These are phyloP conservation scores for Zizania palustris DNA, from an alignment of 202 grass and related monocot species.

Conservation along the genomic window DNA sequence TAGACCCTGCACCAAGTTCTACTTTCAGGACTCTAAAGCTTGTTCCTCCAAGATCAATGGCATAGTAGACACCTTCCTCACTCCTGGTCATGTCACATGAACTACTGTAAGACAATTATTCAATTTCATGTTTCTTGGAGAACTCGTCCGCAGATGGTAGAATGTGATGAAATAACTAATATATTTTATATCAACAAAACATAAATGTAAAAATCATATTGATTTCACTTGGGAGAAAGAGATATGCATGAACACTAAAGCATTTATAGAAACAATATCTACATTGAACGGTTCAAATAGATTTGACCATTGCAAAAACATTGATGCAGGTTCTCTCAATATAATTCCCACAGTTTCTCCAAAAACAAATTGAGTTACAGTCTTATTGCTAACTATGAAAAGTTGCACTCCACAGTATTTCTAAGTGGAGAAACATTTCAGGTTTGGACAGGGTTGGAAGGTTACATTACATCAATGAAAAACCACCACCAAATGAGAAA, in stretches of 20 bases:
- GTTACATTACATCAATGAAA: background rate
- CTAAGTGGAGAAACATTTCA: background rate
- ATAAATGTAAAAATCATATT: background rate
- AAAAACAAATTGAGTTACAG: background rate
- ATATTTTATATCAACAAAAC: background rate
- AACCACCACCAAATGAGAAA: background rate
- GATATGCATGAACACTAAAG: background rate
- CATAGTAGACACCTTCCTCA: constrained; percentile 79
- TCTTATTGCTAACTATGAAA: background rate
- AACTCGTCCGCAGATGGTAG: background rate
- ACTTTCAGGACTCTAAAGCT: constrained; percentile 81
- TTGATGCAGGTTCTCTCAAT: background rate
- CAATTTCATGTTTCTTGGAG: background rate
- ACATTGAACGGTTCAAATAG: background rate
- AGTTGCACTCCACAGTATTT: background rate
- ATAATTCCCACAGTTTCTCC: background rate
- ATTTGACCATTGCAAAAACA: background rate
- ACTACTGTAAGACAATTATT: background rate
- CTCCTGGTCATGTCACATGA: constrained; percentile 52
- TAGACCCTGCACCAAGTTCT: constrained; percentile 62
- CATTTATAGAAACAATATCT: constrained; percentile 14
- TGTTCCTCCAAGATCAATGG: constrained; percentile 80
- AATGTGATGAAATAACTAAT: background rate
- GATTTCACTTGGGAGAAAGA: background rate
- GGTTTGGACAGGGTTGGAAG: background rate